These are phyloP conservation scores for Phytophthora tubulina DNA, from an alignment of 352 stramenopile genomes.

Conservation along the genomic window DNA sequence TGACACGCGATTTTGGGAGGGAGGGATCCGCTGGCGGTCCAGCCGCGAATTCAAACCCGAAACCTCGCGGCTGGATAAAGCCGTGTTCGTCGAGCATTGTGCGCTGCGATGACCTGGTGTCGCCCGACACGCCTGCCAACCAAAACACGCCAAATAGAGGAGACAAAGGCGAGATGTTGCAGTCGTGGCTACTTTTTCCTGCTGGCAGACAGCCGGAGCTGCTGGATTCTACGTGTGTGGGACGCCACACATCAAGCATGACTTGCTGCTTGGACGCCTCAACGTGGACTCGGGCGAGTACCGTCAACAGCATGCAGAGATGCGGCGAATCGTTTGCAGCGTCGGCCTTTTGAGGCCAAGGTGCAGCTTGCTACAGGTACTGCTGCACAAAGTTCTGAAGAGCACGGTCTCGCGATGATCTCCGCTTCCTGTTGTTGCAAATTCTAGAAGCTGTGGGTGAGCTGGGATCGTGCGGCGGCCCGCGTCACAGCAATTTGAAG, in stretches of 20 bases:
- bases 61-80: slow-evolving; percentile 25
- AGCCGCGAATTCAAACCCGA: slow-evolving; percentile 27
- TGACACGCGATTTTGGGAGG: slow-evolving; percentile 8
- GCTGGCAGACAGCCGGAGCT: slow-evolving; percentile 38
- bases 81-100: slow-evolving; percentile 27
- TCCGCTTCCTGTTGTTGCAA: not conserved
- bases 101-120: slow-evolving; percentile 35
- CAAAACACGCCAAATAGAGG: slow-evolving; percentile 43
- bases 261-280: slow-evolving; percentile 4
- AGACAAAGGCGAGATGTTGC: slow-evolving; percentile 12
- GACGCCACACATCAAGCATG: slow-evolving; percentile 28
- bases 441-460: slow-evolving; percentile 2
- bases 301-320: too few relatives aligned
- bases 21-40: slow-evolving; percentile 24
- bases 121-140: slow-evolving; percentile 34
- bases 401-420: not conserved
- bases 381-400: not conserved
- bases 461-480: slow-evolving; percentile 11
- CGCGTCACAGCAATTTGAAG: slow-evolving; percentile 26
- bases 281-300: too few relatives aligned
- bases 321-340: too few relatives aligned
- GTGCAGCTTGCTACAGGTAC: too few relatives aligned
- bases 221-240: slow-evolving; percentile 14
- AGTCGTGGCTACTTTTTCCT: slow-evolving; percentile 19
- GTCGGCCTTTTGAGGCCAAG: too few relatives aligned